Percentiles rank a stretch among this genome's conserved stretches.
Conservation (phyloP, 2,329 filamentous ascomycete genomes). For the Chaetomium olivaceum region DNA sequence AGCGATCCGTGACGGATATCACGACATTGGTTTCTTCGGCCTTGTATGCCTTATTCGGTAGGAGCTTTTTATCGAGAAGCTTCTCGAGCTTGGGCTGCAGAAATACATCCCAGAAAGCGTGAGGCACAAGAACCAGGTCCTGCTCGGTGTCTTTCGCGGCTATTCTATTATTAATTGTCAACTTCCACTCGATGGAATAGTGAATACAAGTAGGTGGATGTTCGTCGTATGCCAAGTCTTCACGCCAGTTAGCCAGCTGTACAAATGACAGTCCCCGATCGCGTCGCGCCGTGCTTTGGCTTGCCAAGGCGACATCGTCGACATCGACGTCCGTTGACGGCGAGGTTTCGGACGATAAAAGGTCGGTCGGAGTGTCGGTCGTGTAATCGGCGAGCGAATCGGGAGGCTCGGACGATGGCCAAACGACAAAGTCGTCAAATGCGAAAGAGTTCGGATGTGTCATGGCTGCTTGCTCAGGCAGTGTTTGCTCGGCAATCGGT, state of each 20-base stretch:
- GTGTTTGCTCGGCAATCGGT: too few relatives aligned
- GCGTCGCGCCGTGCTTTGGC: neutral
- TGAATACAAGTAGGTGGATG: slow-evolving; percentile 6
- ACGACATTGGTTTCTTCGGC: slow-evolving; percentile 2
- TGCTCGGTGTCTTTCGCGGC: slow-evolving; percentile 6
- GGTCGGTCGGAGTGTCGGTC: slow-evolving; percentile 1
- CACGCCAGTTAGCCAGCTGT: neutral
- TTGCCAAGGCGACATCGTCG: neutral
- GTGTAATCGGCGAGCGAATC: neutral
- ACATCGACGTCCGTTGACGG: slow-evolving; percentile 1
- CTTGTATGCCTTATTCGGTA: neutral
- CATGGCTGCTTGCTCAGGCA: neutral
- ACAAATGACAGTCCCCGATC: neutral
- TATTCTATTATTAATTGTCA: slow-evolving; percentile 1
- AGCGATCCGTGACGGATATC: neutral
- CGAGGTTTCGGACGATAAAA: neutral
- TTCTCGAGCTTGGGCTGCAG: neutral
- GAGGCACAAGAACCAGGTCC: slow-evolving; percentile 6
- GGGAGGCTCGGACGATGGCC: slow-evolving; percentile 1
- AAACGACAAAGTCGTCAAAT: slow-evolving; percentile 8
- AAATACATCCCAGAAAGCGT: neutral
- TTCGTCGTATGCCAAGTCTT: slow-evolving; percentile 3
- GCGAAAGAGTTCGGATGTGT: neutral
- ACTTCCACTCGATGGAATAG: slow-evolving; percentile 12
- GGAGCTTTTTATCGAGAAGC: neutral